These are phyloP conservation scores for Massariosphaeria phaeospora DNA, from an alignment of 495 filamentous ascomycete species.

Conservation along the genomic window DNA sequence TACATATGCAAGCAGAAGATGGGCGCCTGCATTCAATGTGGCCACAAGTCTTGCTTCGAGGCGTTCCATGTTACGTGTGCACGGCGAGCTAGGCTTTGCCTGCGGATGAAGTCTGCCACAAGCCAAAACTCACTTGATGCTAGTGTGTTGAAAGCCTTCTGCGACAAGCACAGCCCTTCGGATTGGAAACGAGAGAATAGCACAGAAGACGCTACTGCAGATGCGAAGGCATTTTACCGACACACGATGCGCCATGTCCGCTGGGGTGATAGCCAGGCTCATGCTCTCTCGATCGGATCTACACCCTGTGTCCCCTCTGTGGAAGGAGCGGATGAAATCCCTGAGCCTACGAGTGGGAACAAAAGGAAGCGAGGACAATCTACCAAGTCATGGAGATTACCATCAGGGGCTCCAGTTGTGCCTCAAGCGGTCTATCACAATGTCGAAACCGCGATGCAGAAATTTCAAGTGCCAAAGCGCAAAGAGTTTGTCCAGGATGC, in stretches of 20 bases:
- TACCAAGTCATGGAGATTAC: constrained; percentile 83
- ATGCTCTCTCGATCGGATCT: constrained; percentile 72
- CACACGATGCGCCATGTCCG: constrained; percentile 76
- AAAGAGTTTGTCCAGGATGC: constrained; percentile 89
- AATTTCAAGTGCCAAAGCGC: constrained; percentile 74
- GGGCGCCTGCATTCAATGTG: constrained; percentile 97
- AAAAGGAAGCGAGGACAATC: constrained; percentile 64
- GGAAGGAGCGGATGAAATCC: constrained; percentile 41
- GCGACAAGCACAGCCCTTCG: constrained; percentile 88
- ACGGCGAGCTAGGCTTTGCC: constrained; percentile 74
- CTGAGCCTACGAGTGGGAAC: constrained; percentile 57
- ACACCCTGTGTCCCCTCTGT: constrained; percentile 56
- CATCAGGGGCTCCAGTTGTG: constrained; percentile 91
- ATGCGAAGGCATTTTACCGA: constrained; percentile 77
- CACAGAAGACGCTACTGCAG: constrained; percentile 59
- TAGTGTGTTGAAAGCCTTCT: constrained; percentile 87
- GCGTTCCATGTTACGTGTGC: constrained; percentile 99
- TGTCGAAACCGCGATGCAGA: constrained; percentile 68
- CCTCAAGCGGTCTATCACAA: constrained; percentile 76
- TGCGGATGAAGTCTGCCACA: constrained; percentile 94
- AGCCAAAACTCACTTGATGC: constrained; percentile 75
- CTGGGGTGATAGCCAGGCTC: constrained; percentile 87
- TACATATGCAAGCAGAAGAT: constrained; percentile 97
- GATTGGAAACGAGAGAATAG: constrained; percentile 87
- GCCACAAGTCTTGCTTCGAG: constrained; percentile 92